Evolutionary conservation across 768 basidiomycete species (phyloP).

Genomic region (Collybiopsis confluens): DNA sequence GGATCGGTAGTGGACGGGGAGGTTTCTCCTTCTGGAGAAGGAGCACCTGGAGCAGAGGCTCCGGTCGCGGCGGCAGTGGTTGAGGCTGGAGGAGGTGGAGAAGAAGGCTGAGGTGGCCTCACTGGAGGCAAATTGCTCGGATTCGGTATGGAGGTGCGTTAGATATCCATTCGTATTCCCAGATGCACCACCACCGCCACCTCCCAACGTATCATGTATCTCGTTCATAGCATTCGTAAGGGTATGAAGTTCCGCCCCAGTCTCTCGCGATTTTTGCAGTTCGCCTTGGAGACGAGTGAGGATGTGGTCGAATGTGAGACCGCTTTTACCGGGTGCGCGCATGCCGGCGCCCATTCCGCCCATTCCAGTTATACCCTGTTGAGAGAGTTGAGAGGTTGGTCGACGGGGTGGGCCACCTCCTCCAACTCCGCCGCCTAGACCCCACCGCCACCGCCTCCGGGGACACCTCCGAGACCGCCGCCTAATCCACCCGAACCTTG

Average conservation of each 20-base stretch:
- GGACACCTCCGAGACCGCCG: no score
- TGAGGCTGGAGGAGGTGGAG: conserved; percentile 33
- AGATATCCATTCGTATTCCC: no score
- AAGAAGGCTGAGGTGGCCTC: conserved; percentile 32
- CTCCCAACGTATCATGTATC: conserved; percentile 89
- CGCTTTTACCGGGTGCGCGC: conserved; percentile 75
- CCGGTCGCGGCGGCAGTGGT: conserved; percentile 17
- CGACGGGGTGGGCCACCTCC: no score
- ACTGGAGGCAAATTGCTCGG: conserved; percentile 66
- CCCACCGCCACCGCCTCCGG: no score
- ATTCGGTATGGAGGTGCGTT: conserved; percentile 52
- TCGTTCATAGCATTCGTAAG: conserved; percentile 79
- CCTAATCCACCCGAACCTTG: no score
- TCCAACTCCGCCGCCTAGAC: no score
- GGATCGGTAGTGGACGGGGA: no score
- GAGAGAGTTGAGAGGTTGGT: conserved; percentile 50
- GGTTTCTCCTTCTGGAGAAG: no score
- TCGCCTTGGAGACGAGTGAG: conserved; percentile 85
- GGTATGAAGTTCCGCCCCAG: conserved; percentile 77
- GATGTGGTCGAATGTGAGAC: conserved; percentile 90
- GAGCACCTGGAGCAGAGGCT: conserved; percentile 17
- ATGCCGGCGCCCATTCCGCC: conserved; percentile 74
- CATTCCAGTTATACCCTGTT: conserved; percentile 63
- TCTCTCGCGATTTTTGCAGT: conserved; percentile 93
- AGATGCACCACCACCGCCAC: no score